Evolutionary conservation across 2,329 filamentous ascomycete species (phyloP), one percentile per base, ranked within the genome.

Genomic region (Sporothrix variecibatus): DNA sequence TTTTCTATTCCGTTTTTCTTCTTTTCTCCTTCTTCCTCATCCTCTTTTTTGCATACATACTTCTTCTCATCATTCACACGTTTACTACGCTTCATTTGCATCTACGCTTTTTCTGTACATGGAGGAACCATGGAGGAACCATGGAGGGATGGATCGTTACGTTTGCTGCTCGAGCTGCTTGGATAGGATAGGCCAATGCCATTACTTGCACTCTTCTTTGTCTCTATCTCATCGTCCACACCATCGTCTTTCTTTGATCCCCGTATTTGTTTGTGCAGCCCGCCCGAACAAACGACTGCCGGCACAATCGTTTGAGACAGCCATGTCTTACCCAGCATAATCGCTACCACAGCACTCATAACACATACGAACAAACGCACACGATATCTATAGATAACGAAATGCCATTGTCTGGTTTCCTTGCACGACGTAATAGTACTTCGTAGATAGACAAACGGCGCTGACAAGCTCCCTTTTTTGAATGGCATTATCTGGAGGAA

Each of bases 131-230:
- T 49, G 43, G 43, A 49, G 43, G 15, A 34, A 69, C 43, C 43
- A 17, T 49, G 43, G 43, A 49, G 43, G 15, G 34, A 65, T 65
- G n/a, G 43, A 49, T 20, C 26, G 9, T 69, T 53, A 51, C 43
- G 43, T 69, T 53, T 56, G 23, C 53, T 58, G 53, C 68, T 58
- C 5, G n/a, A 58, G 68, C 51, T 58, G 53, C 38, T 49, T 23
- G 68, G 20, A 60, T 60, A 43, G n/a, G 51, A 71, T 60, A 71
- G n/a, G 53, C n/a, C 34, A 62, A 71, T 71, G 53, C 53, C 38
- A 62, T 43, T 40, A 28, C 38, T 46, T 67, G 62, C 62, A 46
- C 12, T 67, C 62, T 31, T 28, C 38, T 34, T 53, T 23, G 46
- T 34, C 28, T 38, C 8, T 17, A 5, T 26, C 15, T 62, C 23